Percentiles rank a stretch among this genome's conserved stretches.
Conservation (phyloP, 129 eudicot genomes). For the Artemisia annua region DNA sequence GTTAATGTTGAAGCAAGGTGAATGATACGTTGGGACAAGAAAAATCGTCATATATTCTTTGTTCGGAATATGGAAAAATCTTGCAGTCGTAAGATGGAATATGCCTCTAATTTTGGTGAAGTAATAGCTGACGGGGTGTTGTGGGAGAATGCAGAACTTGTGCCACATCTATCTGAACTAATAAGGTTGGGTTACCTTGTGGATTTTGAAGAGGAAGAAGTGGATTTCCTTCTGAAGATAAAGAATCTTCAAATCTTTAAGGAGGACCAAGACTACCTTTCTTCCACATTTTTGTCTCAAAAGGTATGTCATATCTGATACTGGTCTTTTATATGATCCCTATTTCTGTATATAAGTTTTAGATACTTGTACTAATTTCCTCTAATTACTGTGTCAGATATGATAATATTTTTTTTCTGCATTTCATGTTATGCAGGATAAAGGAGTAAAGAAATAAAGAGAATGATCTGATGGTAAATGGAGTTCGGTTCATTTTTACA, state of each 20-base stretch:
- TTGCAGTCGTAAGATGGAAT: slow-evolving; percentile 37
- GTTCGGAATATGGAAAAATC: slow-evolving; percentile 35
- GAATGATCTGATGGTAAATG: no score
- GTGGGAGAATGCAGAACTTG: slow-evolving; percentile 51
- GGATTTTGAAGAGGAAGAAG: slow-evolving; percentile 52
- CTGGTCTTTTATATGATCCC: not conserved
- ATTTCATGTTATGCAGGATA: no score
- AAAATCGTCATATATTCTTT: slow-evolving; percentile 19
- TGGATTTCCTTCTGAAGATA: slow-evolving; percentile 42
- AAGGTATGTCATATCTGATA: slow-evolving; percentile 26
- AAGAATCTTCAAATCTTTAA: slow-evolving; percentile 46
- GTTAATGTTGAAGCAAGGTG: slow-evolving; percentile 29
- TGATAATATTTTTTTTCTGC: no score
- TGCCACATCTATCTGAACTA: slow-evolving; percentile 41
- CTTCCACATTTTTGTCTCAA: slow-evolving; percentile 33
- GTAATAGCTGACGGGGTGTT: slow-evolving; percentile 51
- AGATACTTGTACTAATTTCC: no score
- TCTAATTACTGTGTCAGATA: no score
- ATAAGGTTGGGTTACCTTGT: slow-evolving; percentile 47
- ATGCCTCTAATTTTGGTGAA: slow-evolving; percentile 43
- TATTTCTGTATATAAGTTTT: no score
- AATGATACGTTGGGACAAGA: slow-evolving; percentile 59
- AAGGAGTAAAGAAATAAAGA: no score
- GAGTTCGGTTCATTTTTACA: no score
- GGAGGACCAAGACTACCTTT: slow-evolving; percentile 51